Conservation (phyloP, 2,329 filamentous ascomycete genomes). For the Cephalotrichum gorgonifer region DNA sequence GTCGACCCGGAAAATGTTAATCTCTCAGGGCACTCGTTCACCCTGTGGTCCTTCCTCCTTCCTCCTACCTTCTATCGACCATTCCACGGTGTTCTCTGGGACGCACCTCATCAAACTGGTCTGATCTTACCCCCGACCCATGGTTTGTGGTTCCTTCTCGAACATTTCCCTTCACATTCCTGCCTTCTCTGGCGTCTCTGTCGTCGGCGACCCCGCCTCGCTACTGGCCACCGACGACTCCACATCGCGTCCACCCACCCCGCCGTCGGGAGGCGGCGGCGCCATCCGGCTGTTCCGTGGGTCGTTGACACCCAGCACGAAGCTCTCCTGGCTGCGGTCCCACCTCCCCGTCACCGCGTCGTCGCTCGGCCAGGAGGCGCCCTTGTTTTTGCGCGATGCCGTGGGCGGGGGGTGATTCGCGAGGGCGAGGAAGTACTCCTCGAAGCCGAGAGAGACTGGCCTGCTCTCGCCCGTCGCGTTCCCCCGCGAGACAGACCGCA, state of each 20-base stretch:
- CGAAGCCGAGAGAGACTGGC: constrained; percentile 8
- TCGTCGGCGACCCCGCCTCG: not conserved
- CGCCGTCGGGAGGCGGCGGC: constrained; percentile 14
- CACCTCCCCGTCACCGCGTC: constrained; percentile 7
- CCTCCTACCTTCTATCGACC: not conserved
- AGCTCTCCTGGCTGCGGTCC: constrained; percentile 19
- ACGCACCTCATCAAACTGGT: not conserved
- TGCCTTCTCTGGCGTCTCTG: not conserved
- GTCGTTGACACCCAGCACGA: constrained; percentile 19
- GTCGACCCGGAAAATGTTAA: not conserved
- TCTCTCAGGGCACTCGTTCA: not conserved
- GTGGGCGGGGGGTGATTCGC: not conserved
- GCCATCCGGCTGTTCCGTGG: constrained; percentile 15
- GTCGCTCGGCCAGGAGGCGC: not conserved
- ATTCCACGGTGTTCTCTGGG: not conserved
- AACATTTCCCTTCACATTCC: not conserved
- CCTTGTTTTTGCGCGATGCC: not conserved
- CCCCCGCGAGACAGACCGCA: not conserved
- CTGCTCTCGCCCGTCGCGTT: constrained; percentile 5
- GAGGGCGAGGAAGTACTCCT: not conserved
- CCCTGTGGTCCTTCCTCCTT: not conserved
- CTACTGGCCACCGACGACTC: not conserved
- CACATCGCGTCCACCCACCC: constrained; percentile 11
- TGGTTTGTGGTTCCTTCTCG: not conserved
- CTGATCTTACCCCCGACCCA: not conserved